Evolutionary conservation across 78 protist genomes (phyloP), one percentile per base, ranked within the genome.

Genomic region (Mastigamoeba balamuthi): DNA sequence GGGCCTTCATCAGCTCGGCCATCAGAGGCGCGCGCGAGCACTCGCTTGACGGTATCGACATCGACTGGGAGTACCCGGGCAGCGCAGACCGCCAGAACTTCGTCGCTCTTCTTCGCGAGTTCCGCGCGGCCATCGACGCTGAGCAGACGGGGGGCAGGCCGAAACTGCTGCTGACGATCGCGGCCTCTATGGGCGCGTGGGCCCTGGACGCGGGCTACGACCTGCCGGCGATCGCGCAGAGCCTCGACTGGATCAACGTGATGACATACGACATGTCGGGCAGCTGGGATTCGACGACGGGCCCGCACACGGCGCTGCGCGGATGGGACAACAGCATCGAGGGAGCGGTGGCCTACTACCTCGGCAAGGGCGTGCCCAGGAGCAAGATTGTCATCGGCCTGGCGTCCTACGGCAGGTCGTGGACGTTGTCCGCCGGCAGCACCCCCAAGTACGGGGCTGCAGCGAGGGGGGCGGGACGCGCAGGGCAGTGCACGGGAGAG

Each of bases 51-150:
- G 58, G 58, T 48, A 9, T 66, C 7, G 69, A 66, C 36, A 66
- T 66, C 36, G 69, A 66, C 36, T 66, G 69, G 69, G 69, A 66
- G 10, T 66, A 66, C 36, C 69, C 69, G 7, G 69, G 29, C 36
- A 35, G 17, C 58, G 33, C 58, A 25, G 58, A 48, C 58, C 58
- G 17, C 38, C 69, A 29, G 36, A 66, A 66, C 69, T 66, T 66
- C 10, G 36, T 33, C 36, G 7, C 6, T 29, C 36, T 66, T 35
- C 36, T 66, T 29, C 6, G 7, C 29, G 69, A 66, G 69, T 66
- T 66, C 30, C 7, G 69, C 6, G 10, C 69, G 25, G 69, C 69
- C 30, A 66, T 66, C 7, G 10, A 66, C 10, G 10, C 7, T 48
- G 58, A 48, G 17, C 33, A 17, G 17, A 17, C 58, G 17, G 17